These are phyloP conservation scores for Cutaneotrichosporon arboriforme DNA, from an alignment of 1,284 basidiomycete genomes.

Conservation along the genomic window DNA sequence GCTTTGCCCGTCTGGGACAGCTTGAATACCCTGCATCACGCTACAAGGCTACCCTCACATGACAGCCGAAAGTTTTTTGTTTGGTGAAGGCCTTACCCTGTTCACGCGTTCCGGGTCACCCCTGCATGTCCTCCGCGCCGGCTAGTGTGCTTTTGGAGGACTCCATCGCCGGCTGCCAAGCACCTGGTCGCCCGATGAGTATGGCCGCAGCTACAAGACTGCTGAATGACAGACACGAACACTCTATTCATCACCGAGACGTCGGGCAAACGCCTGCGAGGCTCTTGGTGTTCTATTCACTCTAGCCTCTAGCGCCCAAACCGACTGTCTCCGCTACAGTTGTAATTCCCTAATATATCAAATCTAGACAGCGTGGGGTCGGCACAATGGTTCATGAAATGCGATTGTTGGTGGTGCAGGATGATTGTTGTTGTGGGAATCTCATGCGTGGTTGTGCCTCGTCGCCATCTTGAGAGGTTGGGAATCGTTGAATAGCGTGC, in stretches of 20 bases:
- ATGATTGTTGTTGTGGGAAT: slow-evolving; percentile 1
- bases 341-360: slow-evolving; percentile 7
- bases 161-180: no score
- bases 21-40: no score
- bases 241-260: slow-evolving; percentile 21
- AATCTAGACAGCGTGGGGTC: slow-evolving; percentile 19
- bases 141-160: no score
- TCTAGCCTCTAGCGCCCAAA: slow-evolving; percentile 23
- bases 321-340: slow-evolving; percentile 14
- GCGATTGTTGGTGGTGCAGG: background rate
- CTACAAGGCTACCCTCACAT: no score
- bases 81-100: no score
- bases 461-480: slow-evolving; percentile 18
- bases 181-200: no score
- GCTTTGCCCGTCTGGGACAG: no score
- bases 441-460: slow-evolving; percentile 16
- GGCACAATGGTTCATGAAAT: slow-evolving; percentile 17
- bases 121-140: no score
- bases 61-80: no score
- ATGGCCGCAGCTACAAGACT: no score
- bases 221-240: slow-evolving; percentile 3
- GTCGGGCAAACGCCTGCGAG: slow-evolving; percentile 19
- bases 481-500: slow-evolving; percentile 22
- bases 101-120: no score
- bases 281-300: slow-evolving; percentile 14